phyloP scores from a whole-genome alignment of 257 asterid species.

The Lantana camara region DNA sequence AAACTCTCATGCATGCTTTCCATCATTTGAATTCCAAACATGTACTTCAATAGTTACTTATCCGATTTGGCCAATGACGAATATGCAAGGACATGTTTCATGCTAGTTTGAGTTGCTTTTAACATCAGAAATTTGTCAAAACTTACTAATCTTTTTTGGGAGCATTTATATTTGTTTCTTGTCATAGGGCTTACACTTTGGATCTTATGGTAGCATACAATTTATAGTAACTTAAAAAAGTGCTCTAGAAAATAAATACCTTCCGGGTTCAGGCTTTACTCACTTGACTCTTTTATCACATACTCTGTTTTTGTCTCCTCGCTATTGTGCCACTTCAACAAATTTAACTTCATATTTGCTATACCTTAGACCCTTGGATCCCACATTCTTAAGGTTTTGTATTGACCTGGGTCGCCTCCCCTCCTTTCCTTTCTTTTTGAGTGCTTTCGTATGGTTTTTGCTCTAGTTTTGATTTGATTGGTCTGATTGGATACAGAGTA shows the following conservation, averaged over 20 bases:
- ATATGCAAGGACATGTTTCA: no score
- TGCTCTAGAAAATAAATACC: no score
- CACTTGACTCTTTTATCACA: no score
- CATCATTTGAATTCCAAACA: no score
- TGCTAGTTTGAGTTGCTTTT: not conserved
- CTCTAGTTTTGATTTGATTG: conserved; percentile 29
- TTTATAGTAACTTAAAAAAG: no score
- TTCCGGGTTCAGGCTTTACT: no score
- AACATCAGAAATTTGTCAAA: not conserved
- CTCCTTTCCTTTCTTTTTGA: not conserved
- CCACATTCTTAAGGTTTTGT: not conserved
- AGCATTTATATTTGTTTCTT: conserved; percentile 9
- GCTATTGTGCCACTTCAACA: not conserved
- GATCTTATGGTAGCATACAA: not conserved
- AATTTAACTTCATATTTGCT: conserved; percentile 11
- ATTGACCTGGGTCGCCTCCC: not conserved
- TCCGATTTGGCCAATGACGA: no score
- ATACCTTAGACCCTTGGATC: not conserved
- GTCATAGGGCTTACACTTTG: conserved; percentile 3
- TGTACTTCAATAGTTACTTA: no score
- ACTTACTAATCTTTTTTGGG: not conserved
- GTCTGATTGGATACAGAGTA: conserved; percentile 70
- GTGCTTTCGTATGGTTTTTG: not conserved
- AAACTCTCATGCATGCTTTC: no score
- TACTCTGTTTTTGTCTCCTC: not conserved